Conservation (phyloP, 441 rosid genomes). For the Croton setiger region DNA sequence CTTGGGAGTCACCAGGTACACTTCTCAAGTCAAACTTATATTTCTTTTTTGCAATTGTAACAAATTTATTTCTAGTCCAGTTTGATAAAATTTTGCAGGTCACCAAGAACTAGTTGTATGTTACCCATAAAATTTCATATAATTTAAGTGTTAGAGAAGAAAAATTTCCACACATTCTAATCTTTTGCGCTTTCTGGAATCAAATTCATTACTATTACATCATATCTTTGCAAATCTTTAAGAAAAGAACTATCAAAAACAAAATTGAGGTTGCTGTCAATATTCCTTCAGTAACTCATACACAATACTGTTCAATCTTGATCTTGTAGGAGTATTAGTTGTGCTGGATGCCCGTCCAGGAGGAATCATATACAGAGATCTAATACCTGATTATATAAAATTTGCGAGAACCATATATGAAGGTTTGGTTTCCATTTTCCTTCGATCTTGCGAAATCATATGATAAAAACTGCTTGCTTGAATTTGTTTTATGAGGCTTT, state of each 20-base stretch:
- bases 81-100: not conserved
- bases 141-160: not conserved
- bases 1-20: conserved; percentile 77
- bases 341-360: conserved; percentile 80
- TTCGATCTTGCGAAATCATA: not conserved
- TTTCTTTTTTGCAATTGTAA: not conserved
- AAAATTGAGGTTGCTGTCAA: not conserved
- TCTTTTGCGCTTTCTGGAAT: not conserved
- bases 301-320: conserved; percentile 6
- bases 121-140: not conserved
- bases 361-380: conserved; percentile 76
- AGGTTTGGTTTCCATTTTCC: conserved; percentile 40
- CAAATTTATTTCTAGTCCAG: conserved; percentile 1
- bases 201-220: not conserved
- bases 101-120: not conserved
- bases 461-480: not conserved
- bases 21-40: not conserved
- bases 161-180: not conserved
- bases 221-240: not conserved
- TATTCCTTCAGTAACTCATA: not conserved
- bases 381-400: conserved; percentile 67
- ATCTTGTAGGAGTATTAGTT: conserved; percentile 63
- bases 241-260: not conserved
- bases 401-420: conserved; percentile 74
- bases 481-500: not conserved